Percentiles rank a stretch among this genome's conserved stretches.
Conservation (phyloP, 257 asterid species). For the Solanum tarapatanum region DNA sequence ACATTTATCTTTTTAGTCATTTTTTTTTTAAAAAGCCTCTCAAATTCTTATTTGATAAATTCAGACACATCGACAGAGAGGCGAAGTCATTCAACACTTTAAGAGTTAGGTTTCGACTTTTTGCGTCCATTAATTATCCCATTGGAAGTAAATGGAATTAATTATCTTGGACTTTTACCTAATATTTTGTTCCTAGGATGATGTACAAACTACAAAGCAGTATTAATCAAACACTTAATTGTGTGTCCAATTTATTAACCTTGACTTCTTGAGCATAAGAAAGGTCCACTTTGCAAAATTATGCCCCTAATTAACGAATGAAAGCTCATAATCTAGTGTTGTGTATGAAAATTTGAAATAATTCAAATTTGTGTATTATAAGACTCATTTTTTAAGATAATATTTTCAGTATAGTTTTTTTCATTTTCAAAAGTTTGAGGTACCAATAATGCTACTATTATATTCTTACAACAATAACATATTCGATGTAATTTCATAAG, state of each 20-base stretch:
- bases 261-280: background rate
- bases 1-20: too few species aligned
- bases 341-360: background rate
- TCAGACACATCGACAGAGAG: too few species aligned
- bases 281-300: background rate
- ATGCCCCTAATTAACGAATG: background rate
- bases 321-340: background rate
- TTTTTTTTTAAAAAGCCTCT: too few species aligned
- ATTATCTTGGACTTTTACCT: background rate
- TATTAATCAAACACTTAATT: background rate
- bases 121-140: background rate
- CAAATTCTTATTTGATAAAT: too few species aligned
- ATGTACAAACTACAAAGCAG: background rate
- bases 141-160: background rate
- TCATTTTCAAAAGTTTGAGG: background rate
- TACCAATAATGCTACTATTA: background rate
- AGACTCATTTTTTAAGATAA: too few species aligned
- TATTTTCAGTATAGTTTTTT: too few species aligned
- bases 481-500: too few species aligned
- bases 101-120: background rate
- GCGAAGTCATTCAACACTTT: background rate
- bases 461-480: too few species aligned
- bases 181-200: background rate
- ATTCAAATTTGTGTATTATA: too few species aligned
- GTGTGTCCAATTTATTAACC: background rate